These are phyloP conservation scores for Colletotrichum musicola DNA, from an alignment of 2,329 filamentous ascomycete species.

Conservation along the genomic window DNA sequence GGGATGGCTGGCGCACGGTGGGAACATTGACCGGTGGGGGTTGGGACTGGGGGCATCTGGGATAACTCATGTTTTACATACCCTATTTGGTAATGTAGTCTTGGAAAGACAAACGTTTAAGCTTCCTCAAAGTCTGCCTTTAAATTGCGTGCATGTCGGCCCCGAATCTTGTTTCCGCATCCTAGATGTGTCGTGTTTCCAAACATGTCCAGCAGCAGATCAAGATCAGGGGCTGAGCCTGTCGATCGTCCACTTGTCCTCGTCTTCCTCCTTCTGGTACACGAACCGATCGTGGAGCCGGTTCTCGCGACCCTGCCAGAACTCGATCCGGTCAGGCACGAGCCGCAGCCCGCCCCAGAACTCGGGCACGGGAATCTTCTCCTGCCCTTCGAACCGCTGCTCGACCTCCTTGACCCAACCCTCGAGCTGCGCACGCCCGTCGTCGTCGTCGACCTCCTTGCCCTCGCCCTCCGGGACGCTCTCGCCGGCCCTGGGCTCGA, in stretches of 20 bases:
- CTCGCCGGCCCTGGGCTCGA: constrained; percentile 59
- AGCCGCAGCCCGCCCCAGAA: constrained; percentile 96
- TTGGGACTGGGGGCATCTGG: constrained; percentile 7
- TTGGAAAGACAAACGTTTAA: constrained; percentile 14
- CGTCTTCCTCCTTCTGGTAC: constrained; percentile 72
- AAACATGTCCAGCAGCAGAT: not conserved
- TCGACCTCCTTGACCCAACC: constrained; percentile 82
- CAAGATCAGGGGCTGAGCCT: constrained; percentile 78
- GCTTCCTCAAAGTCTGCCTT: constrained; percentile 1
- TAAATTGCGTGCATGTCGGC: not conserved
- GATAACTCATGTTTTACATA: constrained; percentile 21
- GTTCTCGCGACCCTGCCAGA: constrained; percentile 94
- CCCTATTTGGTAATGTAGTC: constrained; percentile 37
- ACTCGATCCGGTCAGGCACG: constrained; percentile 88
- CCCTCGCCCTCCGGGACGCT: constrained; percentile 45
- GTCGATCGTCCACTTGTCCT: constrained; percentile 74
- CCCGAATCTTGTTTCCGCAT: no score
- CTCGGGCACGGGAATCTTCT: constrained; percentile 88
- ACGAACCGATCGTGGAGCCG: constrained; percentile 94
- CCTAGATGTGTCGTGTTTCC: not conserved
- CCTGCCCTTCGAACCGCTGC: constrained; percentile 77
- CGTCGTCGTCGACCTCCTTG: constrained; percentile 74
- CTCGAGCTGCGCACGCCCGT: constrained; percentile 81
- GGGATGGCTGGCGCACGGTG: constrained; percentile 24
- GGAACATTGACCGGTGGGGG: not conserved